Percentiles rank a stretch among this genome's conserved stretches.
These are phyloP conservation scores for Talaromyces islandicus DNA, from an alignment of 2,329 filamentous ascomycete species.

Conservation along the genomic window DNA sequence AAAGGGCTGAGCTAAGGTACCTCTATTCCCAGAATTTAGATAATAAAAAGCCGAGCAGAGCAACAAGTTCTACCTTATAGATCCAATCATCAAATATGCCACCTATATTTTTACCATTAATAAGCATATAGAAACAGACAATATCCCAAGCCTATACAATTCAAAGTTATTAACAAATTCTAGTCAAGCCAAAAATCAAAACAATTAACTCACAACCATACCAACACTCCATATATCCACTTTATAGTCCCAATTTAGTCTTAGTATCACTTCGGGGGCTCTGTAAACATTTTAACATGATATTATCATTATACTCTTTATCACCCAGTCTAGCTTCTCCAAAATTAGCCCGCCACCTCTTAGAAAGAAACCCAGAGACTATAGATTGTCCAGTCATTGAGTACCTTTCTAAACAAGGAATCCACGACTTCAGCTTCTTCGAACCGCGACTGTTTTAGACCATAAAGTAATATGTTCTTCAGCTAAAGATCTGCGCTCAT, in stretches of 20 bases:
- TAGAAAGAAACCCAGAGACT: constrained; percentile 24
- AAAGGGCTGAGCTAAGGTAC: background rate
- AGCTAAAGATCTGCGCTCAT: constrained; percentile 24
- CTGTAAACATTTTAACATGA: constrained; percentile 21
- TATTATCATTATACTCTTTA: constrained; percentile 21
- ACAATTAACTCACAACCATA: background rate
- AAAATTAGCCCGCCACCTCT: constrained; percentile 26
- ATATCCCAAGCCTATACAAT: background rate
- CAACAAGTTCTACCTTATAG: background rate
- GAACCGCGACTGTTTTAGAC: background rate
- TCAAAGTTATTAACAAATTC: background rate
- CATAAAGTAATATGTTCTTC: too few species aligned
- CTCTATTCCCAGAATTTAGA: background rate
- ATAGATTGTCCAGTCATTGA: constrained; percentile 29
- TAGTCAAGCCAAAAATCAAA: background rate
- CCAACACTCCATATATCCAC: constrained; percentile 25
- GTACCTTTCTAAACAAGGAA: constrained; percentile 38
- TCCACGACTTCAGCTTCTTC: constrained; percentile 26
- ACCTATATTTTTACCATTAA: background rate
- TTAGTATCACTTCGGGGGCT: constrained; percentile 21
- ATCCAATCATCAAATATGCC: constrained; percentile 1
- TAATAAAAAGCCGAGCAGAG: background rate
- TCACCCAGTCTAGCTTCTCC: constrained; percentile 18
- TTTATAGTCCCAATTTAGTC: constrained; percentile 20
- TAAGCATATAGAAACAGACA: background rate